Percentiles rank a stretch among this genome's conserved stretches.
These are phyloP conservation scores for Pichia sp. DNA, from an alignment of 1,139 yeast genomes.

Conservation along the genomic window DNA sequence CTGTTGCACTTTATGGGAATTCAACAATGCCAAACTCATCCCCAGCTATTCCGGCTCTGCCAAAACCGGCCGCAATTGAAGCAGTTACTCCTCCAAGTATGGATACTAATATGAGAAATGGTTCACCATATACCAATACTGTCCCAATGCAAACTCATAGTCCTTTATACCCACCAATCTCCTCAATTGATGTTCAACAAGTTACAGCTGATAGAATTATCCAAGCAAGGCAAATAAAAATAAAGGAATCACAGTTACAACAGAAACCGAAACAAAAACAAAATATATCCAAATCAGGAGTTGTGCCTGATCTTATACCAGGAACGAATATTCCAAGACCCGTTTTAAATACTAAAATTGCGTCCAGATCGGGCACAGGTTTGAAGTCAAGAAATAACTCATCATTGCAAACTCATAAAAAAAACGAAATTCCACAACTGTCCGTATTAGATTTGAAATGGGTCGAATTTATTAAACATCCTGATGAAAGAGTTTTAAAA, in stretches of 20 bases:
- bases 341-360: slow-evolving; percentile 37
- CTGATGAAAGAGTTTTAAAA: slow-evolving; percentile 66
- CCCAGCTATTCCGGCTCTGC: neutral
- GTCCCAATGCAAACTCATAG: too few relatives aligned
- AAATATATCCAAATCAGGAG: too few relatives aligned
- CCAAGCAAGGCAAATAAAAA: slow-evolving; percentile 5
- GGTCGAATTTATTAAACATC: slow-evolving; percentile 50
- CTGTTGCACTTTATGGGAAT: slow-evolving; percentile 17
- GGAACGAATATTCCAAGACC: slow-evolving; percentile 57
- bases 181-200: slow-evolving; percentile 8
- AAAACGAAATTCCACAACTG: slow-evolving; percentile 45
- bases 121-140: neutral
- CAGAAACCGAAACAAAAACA: too few relatives aligned
- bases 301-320: slow-evolving; percentile 41
- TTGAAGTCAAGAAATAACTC: slow-evolving; percentile 18
- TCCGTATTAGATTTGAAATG: slow-evolving; percentile 64
- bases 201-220: slow-evolving; percentile 11
- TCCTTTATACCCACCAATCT: neutral
- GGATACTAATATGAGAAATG: neutral
- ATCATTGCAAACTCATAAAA: slow-evolving; percentile 8
- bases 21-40: slow-evolving; percentile 9
- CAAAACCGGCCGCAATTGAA: neutral
- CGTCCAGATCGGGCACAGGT: slow-evolving; percentile 20
- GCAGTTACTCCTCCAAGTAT: too few relatives aligned
- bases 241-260: neutral